phyloP scores from a whole-genome alignment of 345 rosid species.

The Ailanthus altissimus region DNA sequence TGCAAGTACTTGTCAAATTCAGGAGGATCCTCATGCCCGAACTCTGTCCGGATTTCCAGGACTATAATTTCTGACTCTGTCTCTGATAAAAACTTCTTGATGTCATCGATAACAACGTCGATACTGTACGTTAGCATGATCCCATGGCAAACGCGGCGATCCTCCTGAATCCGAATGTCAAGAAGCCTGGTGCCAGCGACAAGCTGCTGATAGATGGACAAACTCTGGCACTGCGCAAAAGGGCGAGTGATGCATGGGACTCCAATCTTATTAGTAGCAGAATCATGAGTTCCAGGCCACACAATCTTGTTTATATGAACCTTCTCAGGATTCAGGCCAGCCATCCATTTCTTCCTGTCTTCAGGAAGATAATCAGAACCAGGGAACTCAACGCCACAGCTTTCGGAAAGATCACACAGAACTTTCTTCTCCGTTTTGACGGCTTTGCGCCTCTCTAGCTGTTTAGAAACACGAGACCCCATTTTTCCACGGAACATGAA shows the following conservation, averaged over 20 bases:
- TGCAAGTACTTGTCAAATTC: constrained; percentile 68
- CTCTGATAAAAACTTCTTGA: constrained; percentile 71
- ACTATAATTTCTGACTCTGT: constrained; percentile 75
- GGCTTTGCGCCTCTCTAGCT: constrained; percentile 48
- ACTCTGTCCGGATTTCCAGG: constrained; percentile 86
- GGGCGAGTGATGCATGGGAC: constrained; percentile 69
- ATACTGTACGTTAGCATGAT: constrained; percentile 63
- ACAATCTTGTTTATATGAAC: constrained; percentile 70
- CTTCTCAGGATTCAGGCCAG: constrained; percentile 51
- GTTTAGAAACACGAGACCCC: constrained; percentile 76
- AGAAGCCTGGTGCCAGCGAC: constrained; percentile 64
- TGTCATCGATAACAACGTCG: constrained; percentile 62
- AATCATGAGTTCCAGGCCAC: constrained; percentile 98
- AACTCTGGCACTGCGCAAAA: constrained; percentile 83
- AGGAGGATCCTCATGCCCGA: constrained; percentile 74
- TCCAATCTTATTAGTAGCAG: constrained; percentile 90
- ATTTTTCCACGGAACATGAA: constrained; percentile 26
- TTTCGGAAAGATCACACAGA: constrained; percentile 47
- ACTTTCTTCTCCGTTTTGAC: constrained; percentile 52
- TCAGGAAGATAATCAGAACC: constrained; percentile 60
- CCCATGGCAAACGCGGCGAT: constrained; percentile 83
- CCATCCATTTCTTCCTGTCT: constrained; percentile 85
- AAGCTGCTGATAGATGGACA: constrained; percentile 73
- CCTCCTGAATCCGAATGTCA: constrained; percentile 72
- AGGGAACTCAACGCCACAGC: constrained; percentile 56